Base-by-base conservation (phyloP, 768 basidiomycete genomes). In the Kockovaella imperatae region DNA sequence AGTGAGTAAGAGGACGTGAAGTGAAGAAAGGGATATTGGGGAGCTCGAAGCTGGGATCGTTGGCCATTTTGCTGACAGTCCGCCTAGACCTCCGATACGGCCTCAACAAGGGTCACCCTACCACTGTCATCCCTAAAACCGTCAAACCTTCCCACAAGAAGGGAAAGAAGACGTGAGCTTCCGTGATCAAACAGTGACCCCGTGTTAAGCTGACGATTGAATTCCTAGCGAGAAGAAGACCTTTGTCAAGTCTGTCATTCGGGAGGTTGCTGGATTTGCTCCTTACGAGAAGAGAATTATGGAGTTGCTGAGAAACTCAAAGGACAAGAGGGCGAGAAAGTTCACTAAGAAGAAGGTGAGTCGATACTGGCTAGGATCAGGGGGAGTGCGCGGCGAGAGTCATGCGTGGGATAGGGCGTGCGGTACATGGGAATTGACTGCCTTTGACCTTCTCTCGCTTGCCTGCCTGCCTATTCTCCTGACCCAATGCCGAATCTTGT, bases 301-400 rank as follows among this genome's bases (percentile, higher is more conserved):
- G 85, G 95, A 99, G 75, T 73, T 99, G 80, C 74, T 95, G 77
- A 83, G 91, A 75, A 96, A 95, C 81, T 90, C 87, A 56, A 95
- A 93, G 89, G 93, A 99, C 74, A 99, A 99, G 83, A 96, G 93
- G 77, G 93, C 93, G 52, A 80, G 89, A 74, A 97, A 97, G 78
- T 78, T 97, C 79, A 91, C 90, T 64, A 99, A 99, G 83, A 96
- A 93, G 79, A 83, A 90, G 79, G 93, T 95, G 68, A 62, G 83
- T 81, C n/a, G 49, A 18, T 13, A 4, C 35, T 40, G 24, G 18
- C 23, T 29, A 24, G 17, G 2, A 32, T 29, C 20, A 42, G 49
- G 20, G 29, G 8, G 10, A 11, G 29, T n/a, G 11, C 31, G 13
- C 17, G 36, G 15, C 48, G 18, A 4, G 40, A 34, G 4, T 14